Conservation (phyloP, 768 basidiomycete species). For the Boletus insuetus region DNA sequence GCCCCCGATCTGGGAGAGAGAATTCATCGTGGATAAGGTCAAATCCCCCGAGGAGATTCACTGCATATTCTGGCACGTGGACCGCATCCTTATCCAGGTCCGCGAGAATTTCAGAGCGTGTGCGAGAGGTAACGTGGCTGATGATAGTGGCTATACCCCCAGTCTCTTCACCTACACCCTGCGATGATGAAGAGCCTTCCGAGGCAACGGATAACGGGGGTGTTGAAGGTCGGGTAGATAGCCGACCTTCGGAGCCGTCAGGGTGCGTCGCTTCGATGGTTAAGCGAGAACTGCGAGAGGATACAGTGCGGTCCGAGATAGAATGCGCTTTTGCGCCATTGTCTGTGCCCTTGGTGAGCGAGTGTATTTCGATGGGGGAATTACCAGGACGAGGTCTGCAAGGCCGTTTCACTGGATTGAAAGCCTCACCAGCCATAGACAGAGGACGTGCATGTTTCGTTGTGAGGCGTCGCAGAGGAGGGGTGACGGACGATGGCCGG, state of each 20-base stretch:
- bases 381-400: conserved; percentile 23
- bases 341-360: conserved; percentile 20
- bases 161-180: conserved; percentile 15
- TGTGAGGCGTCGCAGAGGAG: conserved; percentile 26
- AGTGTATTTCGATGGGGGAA: conserved; percentile 13
- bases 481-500: conserved; percentile 29
- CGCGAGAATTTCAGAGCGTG: conserved; percentile 38
- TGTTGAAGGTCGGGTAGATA: conserved; percentile 28
- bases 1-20: conserved; percentile 31
- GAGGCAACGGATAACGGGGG: conserved; percentile 30
- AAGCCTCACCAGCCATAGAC: conserved; percentile 27
- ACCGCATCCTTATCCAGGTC: conserved; percentile 33
- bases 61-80: conserved; percentile 44
- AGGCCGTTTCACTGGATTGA: conserved; percentile 30
- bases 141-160: conserved; percentile 39
- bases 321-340: conserved; percentile 11
- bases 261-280: conserved; percentile 11
- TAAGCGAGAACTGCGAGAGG: conserved; percentile 23
- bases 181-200: conserved; percentile 23
- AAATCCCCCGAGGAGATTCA: conserved; percentile 42
- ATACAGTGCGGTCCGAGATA: conserved; percentile 18
- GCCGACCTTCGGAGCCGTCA: conserved; percentile 22
- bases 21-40: conserved; percentile 37
- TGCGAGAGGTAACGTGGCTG: conserved; percentile 30
- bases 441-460: conserved; percentile 24